Percentiles rank a stretch among this genome's conserved stretches.
Evolutionary conservation across 1,284 basidiomycete genomes (phyloP).

Genomic region (Singerocomus inundabilis): DNA sequence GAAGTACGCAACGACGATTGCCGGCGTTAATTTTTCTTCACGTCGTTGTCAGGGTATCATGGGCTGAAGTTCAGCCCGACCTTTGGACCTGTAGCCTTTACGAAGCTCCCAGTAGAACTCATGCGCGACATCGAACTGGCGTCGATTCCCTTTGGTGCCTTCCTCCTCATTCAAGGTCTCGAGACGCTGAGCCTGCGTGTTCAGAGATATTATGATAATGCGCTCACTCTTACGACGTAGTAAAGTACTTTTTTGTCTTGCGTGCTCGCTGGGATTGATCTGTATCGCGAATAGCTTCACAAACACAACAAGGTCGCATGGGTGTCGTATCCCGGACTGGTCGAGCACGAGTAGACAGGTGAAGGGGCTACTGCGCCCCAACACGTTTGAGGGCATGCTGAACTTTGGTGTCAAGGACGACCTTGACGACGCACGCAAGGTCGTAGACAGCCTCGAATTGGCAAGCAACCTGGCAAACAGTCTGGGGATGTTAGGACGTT

Average conservation of each 20-base stretch:
- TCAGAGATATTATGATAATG: conserved; percentile 72
- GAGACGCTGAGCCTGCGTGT: conserved; percentile 81
- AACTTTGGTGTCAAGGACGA: conserved; percentile 79
- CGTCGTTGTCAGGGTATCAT: conserved; percentile 80
- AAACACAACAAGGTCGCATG: conserved; percentile 68
- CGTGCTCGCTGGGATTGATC: neutral
- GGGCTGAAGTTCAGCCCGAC: conserved; percentile 70
- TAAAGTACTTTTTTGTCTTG: conserved; percentile 3
- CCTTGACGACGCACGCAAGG: conserved; percentile 53
- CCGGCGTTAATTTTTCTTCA: conserved; percentile 84
- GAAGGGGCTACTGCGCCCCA: conserved; percentile 53
- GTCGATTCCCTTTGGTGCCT: conserved; percentile 78
- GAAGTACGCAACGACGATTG: conserved; percentile 85
- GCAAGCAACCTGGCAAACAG: conserved; percentile 74
- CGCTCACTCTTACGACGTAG: conserved; percentile 66
- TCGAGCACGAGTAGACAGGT: conserved; percentile 60
- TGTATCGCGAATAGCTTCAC: conserved; percentile 54
- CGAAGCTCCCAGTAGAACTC: conserved; percentile 69
- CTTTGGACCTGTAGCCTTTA: conserved; percentile 70
- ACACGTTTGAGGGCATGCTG: conserved; percentile 72
- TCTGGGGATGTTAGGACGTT: conserved; percentile 70
- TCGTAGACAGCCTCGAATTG: conserved; percentile 74
- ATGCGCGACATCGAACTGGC: conserved; percentile 76
- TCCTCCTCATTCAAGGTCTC: conserved; percentile 78
- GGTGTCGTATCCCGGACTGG: conserved; percentile 80